Base-by-base conservation (phyloP, 2,329 filamentous ascomycete genomes). In the Aaosphaeria pasadenensis region DNA sequence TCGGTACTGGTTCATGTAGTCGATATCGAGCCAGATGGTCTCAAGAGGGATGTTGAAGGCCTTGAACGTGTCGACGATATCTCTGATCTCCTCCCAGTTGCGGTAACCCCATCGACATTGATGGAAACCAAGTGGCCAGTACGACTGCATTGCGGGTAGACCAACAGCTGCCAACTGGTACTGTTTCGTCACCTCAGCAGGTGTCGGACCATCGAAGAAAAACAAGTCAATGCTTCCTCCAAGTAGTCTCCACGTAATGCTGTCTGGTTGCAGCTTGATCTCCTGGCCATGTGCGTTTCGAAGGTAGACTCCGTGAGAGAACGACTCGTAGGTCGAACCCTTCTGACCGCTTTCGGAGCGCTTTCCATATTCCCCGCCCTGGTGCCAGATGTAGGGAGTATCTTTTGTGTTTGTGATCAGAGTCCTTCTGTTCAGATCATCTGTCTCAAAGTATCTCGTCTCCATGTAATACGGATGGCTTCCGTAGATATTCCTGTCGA, bases 81-180 rank as follows among this genome's bases (percentile, higher is more conserved):
- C 80, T 53, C 86, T 78, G 3, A 89, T 62, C 30, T 82, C 77
- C 1, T 81, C 80, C 83, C 86, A 90, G 58, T 88, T 89, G 36
- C 78, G 73, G 64, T 94, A 94, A 1, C 89, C 89, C 84, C 89
- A 94, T 50, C 88, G 80, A 58, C 88, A 92, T 64, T 95, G 89
- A 55, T 95, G 89, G 63, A 80, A 92, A 1, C 90, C 90, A 51
- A 95, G 83, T 0, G 32, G 32, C 76, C 82, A 91, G 56, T 88
- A 51, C 11, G 54, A 85, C 62, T 91, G 86, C 82, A 92, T 85
- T 0, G 84, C 84, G 1, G 89, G 88, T 5, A 88, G 72, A 0
- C 89, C 88, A 44, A 86, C 75, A 1, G 85, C 80, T 45, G 80
- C 84, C 48, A 73, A 69, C 53, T 88, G 84, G 63, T 92, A 94